These are phyloP conservation scores for Chrysopogon serrulatus DNA, from an alignment of 176 grass and related monocot species.

Conservation along the genomic window DNA sequence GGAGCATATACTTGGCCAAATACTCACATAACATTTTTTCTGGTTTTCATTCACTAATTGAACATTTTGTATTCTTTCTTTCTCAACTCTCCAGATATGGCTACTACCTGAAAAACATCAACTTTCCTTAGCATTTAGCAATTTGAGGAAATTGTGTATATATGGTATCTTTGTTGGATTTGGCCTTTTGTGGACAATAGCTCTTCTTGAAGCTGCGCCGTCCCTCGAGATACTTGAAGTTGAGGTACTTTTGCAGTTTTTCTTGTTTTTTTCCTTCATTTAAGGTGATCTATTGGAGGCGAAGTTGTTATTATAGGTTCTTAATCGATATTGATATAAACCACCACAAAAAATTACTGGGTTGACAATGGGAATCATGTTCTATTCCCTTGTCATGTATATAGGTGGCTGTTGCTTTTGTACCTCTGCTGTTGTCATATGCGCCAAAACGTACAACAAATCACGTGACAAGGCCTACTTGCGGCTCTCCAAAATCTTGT, in stretches of 20 bases:
- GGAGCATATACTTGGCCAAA: neutral
- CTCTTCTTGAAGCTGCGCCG: neutral
- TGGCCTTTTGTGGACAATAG: neutral
- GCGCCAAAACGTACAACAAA: too few relatives aligned
- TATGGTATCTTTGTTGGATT: neutral
- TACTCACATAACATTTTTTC: neutral
- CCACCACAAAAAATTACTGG: too few relatives aligned
- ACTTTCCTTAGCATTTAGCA: neutral
- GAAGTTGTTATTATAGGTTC: too few relatives aligned
- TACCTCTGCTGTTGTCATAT: too few relatives aligned
- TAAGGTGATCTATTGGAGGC: too few relatives aligned
- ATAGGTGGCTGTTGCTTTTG: too few relatives aligned
- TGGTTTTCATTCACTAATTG: neutral
- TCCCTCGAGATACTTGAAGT: neutral
- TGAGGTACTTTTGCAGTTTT: neutral
- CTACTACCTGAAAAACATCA: neutral
- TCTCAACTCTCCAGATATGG: slow-evolving; percentile 6
- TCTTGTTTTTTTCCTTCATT: too few relatives aligned
- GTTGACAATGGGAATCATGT: too few relatives aligned
- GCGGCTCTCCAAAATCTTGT: neutral
- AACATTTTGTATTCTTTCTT: too few relatives aligned
- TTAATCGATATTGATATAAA: too few relatives aligned
- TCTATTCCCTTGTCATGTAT: too few relatives aligned
- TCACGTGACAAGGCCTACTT: neutral
- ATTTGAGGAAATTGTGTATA: neutral